Conservation (phyloP, 768 basidiomycete species). For the Coprinopsis cinerea region DNA sequence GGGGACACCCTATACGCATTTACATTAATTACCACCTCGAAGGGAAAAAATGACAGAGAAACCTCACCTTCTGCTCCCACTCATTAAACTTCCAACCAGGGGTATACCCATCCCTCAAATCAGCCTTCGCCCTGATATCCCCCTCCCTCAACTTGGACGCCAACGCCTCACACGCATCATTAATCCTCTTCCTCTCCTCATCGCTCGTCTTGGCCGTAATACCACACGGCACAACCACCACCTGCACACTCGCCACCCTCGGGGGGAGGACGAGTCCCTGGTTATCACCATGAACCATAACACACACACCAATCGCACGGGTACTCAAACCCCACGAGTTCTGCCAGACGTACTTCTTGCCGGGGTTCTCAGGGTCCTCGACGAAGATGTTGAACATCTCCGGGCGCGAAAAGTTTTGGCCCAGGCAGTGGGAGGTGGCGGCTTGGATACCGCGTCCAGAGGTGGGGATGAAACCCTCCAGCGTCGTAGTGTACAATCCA, state of each 20-base stretch:
- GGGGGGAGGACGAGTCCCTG: conserved; percentile 97
- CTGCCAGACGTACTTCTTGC: conserved; percentile 88
- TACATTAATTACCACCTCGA: conserved; percentile 5
- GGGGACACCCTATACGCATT: conserved; percentile 74
- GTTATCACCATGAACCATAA: conserved; percentile 98
- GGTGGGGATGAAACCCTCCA: conserved; percentile 97
- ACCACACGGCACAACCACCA: conserved; percentile 88
- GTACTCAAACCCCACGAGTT: conserved; percentile 98
- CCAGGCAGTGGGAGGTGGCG: conserved; percentile 96
- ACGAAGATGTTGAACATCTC: conserved; percentile 99
- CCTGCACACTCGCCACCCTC: conserved; percentile 89
- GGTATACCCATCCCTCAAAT: conserved; percentile 92
- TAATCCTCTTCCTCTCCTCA: conserved; percentile 62
- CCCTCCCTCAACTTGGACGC: conserved; percentile 65
- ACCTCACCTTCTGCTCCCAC: conserved; percentile 90
- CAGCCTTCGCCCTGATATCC: conserved; percentile 81
- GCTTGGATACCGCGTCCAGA: conserved; percentile 97
- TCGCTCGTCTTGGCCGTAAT: conserved; percentile 81
- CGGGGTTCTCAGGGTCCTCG: conserved; percentile 65
- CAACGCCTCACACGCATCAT: conserved; percentile 71
- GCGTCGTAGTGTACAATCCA: conserved; percentile 94
- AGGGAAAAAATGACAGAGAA: background rate
- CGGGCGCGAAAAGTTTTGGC: conserved; percentile 94
- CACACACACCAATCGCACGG: conserved; percentile 97
- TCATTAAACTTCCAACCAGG: conserved; percentile 99